phyloP scores from a whole-genome alignment of 2,329 filamentous ascomycete species.

The Macrophomina phaseolina region DNA sequence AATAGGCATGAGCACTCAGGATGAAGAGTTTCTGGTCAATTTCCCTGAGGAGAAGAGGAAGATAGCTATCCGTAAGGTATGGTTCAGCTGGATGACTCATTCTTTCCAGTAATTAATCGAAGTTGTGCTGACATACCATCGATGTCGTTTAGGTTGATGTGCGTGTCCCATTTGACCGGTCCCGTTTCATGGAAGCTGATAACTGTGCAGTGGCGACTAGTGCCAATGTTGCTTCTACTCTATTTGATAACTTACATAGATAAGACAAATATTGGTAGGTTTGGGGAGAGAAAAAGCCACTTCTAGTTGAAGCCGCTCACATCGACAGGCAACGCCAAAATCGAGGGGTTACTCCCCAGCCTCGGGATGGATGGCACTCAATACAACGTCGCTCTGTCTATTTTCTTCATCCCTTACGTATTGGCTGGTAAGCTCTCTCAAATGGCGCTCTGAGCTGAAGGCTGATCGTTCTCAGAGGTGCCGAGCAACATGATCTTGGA shows the following conservation, averaged over 20 bases:
- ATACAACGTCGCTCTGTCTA: conserved; percentile 66
- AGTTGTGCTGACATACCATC: not conserved
- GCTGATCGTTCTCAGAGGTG: conserved; percentile 34
- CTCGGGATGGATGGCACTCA: conserved; percentile 55
- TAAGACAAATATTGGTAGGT: conserved; percentile 31
- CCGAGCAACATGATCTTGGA: conserved; percentile 66
- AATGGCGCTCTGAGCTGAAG: not conserved
- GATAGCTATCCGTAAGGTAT: conserved; percentile 35
- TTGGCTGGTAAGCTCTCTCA: conserved; percentile 37
- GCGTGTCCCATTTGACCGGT: not conserved
- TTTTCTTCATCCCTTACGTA: conserved; percentile 62
- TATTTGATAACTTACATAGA: conserved; percentile 42
- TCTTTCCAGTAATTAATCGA: not conserved
- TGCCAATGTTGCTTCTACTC: conserved; percentile 34
- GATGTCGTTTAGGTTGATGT: not conserved
- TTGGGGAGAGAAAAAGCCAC: too few species aligned
- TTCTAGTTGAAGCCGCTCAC: not conserved
- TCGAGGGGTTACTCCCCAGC: conserved; percentile 38
- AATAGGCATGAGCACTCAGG: conserved; percentile 33
- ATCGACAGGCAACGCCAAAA: conserved; percentile 49
- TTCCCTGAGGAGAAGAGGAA: conserved; percentile 34
- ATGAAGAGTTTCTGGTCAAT: conserved; percentile 36
- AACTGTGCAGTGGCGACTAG: conserved; percentile 31
- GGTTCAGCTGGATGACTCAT: too few species aligned
- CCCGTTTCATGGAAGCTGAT: not conserved